A percentile compares a stretch with the other conserved stretches of the same genome.
phyloP scores from a whole-genome alignment of 129 eudicot species.

The Oenanthe sinensis region DNA sequence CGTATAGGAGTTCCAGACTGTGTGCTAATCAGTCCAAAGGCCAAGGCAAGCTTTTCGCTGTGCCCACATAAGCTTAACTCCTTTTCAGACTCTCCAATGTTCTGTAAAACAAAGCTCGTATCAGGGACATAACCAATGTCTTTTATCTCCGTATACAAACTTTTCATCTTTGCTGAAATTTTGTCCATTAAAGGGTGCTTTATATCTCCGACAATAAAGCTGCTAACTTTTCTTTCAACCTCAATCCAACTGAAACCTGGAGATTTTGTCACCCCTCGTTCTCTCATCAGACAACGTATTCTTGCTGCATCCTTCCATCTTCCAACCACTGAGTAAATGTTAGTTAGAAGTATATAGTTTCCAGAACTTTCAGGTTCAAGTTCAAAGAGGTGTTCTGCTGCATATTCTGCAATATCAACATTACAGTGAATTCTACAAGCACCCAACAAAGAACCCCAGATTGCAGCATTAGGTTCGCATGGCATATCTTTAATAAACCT shows the following conservation, averaged over 20 bases:
- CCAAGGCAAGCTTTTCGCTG: conserved; percentile 7
- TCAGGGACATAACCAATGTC: conserved; percentile 10
- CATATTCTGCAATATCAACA: conserved; percentile 16
- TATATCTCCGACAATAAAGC: conserved; percentile 14
- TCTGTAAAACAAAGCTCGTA: conserved; percentile 7
- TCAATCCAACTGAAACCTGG: conserved; percentile 17
- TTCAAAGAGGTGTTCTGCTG: conserved; percentile 16
- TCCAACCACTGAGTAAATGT: conserved; percentile 12
- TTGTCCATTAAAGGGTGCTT: conserved; percentile 10
- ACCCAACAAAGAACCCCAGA: conserved; percentile 12
- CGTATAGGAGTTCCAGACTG: conserved; percentile 4
- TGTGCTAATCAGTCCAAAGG: conserved; percentile 5
- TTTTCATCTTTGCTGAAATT: conserved; percentile 5
- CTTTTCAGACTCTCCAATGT: conserved; percentile 8
- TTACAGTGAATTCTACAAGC: conserved; percentile 15
- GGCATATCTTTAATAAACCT: conserved; percentile 12
- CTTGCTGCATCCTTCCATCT: conserved; percentile 19
- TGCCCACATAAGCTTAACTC: conserved; percentile 5
- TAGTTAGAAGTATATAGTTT: conserved; percentile 16
- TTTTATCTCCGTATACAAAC: not conserved
- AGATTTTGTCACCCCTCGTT: conserved; percentile 9
- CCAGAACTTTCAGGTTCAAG: conserved; percentile 17
- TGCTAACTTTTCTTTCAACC: conserved; percentile 7
- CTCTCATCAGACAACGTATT: conserved; percentile 12
- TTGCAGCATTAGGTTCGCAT: conserved; percentile 15